These are phyloP conservation scores for Dendrobium huoshanense DNA, from an alignment of 106 monocot genomes.

Conservation along the genomic window DNA sequence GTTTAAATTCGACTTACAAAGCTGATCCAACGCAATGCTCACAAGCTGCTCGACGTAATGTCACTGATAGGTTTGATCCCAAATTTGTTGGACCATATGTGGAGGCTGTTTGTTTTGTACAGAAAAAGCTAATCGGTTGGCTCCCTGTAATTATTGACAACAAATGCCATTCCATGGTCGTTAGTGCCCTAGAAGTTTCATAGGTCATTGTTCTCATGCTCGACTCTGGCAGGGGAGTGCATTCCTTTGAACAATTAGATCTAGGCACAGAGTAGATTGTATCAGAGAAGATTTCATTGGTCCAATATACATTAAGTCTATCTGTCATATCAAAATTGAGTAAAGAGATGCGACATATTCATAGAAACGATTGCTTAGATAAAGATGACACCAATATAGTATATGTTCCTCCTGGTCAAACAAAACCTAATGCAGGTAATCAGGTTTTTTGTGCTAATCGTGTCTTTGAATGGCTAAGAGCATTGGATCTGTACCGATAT, in stretches of 20 bases:
- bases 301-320: constrained; percentile 80
- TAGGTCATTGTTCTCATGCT: no score
- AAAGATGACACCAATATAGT: constrained; percentile 42
- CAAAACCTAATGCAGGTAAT: constrained; percentile 13
- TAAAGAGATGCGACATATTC: constrained; percentile 52
- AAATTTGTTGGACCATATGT: no score
- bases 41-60: no score
- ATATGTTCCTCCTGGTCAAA: constrained; percentile 14
- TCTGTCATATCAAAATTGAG: constrained; percentile 55
- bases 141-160: no score
- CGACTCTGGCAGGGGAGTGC: neutral
- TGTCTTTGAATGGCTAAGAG: constrained; percentile 60
- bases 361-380: constrained; percentile 85
- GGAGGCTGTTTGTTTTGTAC: no score
- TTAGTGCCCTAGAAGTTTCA: no score
- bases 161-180: no score
- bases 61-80: no score
- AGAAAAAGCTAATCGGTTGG: no score
- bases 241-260: neutral
- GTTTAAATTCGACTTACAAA: no score
- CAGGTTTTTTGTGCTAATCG: constrained; percentile 27
- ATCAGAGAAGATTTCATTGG: constrained; percentile 12
- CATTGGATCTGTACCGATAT: constrained; percentile 70
- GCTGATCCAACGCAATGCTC: no score
- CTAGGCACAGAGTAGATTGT: neutral